A percentile compares a stretch with the other conserved stretches of the same genome.
Conservation (phyloP, 192 early-diverging fungal genomes). For the Backusella australiensis region DNA sequence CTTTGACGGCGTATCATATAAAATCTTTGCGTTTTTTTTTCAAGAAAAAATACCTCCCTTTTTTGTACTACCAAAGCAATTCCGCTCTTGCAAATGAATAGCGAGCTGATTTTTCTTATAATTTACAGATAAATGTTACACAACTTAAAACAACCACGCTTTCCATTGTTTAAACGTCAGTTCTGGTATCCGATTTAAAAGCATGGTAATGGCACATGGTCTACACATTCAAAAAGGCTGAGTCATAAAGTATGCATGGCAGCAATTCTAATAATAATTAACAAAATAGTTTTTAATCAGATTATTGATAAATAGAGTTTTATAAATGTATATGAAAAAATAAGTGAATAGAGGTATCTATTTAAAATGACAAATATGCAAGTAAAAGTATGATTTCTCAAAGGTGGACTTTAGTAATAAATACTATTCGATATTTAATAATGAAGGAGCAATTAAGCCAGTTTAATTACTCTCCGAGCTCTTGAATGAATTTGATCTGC, state of each 20-base stretch:
- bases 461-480: neutral
- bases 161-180: neutral
- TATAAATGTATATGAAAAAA: neutral
- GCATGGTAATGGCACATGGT: neutral
- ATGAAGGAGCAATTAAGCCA: neutral
- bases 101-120: neutral
- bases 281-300: neutral
- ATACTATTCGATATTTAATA: neutral
- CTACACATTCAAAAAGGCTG: neutral
- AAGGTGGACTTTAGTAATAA: neutral
- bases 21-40: no score
- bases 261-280: neutral
- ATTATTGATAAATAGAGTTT: neutral
- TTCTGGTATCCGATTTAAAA: neutral
- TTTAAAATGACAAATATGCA: neutral
- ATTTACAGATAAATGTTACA: neutral
- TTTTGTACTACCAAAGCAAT: neutral
- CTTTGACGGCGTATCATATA: no score
- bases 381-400: neutral
- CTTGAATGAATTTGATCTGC: neutral
- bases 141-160: neutral
- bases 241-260: neutral
- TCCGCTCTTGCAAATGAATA: neutral
- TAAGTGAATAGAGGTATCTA: neutral
- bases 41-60: neutral